phyloP scores from a whole-genome alignment of 371 early-diverging fungal species.

The Vairimorpha necatrix region DNA sequence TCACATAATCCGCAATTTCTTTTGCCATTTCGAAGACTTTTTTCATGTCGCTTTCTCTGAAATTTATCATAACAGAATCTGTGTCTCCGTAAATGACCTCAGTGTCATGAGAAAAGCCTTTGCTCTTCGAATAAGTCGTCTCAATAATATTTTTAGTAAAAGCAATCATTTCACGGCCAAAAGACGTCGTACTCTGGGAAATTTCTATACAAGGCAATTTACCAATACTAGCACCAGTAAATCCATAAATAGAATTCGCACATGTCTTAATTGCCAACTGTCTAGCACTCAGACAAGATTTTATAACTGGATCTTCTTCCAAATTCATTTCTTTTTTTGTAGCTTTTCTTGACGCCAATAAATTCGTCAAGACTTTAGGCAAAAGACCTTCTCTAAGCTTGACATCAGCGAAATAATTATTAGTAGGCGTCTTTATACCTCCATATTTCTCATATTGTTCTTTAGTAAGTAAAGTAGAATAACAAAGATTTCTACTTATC shows the following conservation, averaged over 20 bases:
- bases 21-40: slow-evolving; percentile 57
- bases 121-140: slow-evolving; percentile 71
- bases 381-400: slow-evolving; percentile 76
- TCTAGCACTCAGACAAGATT: slow-evolving; percentile 86
- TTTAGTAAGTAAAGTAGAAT: slow-evolving; percentile 79
- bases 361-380: slow-evolving; percentile 81
- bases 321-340: slow-evolving; percentile 82
- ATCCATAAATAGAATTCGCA: slow-evolving; percentile 98
- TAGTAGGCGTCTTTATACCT: slow-evolving; percentile 60
- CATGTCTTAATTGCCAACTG: slow-evolving; percentile 94
- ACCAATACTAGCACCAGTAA: slow-evolving; percentile 93
- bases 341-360: slow-evolving; percentile 84
- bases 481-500: slow-evolving; percentile 98
- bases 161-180: slow-evolving; percentile 94
- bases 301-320: slow-evolving; percentile 76
- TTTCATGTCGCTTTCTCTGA: slow-evolving; percentile 69
- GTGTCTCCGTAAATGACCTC: slow-evolving; percentile 98
- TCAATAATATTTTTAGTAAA: slow-evolving; percentile 81
- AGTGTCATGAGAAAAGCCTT: slow-evolving; percentile 80
- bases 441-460: slow-evolving; percentile 67
- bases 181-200: slow-evolving; percentile 93
- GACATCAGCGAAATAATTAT: slow-evolving; percentile 75
- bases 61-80: slow-evolving; percentile 99
- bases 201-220: slow-evolving; percentile 93
- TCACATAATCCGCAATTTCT: slow-evolving; percentile 72